A percentile compares a stretch with the other conserved stretches of the same genome.
Evolutionary conservation across 2,329 filamentous ascomycete genomes (phyloP).

Genomic region (Eutypella sp.): DNA sequence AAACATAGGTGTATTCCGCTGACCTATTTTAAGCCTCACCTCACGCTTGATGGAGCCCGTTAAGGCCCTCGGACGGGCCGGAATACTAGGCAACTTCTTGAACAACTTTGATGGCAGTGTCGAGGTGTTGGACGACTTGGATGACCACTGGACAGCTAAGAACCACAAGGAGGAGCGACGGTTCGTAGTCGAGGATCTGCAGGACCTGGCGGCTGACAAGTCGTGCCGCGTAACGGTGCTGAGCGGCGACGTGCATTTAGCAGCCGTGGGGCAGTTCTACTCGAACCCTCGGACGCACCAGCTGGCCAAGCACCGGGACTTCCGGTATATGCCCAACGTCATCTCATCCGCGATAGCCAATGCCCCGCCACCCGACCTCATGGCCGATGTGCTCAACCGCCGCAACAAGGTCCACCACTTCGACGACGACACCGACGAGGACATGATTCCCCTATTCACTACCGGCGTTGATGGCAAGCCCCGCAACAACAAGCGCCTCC

Average conservation of each 20-base stretch:
- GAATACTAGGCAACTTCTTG: conserved; percentile 72
- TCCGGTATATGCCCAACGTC: conserved; percentile 94
- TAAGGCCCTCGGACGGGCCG: conserved; percentile 80
- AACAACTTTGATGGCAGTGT: conserved; percentile 90
- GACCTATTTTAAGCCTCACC: conserved; percentile 57
- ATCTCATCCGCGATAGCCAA: conserved; percentile 94
- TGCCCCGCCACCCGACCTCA: conserved; percentile 76
- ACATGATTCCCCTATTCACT: conserved; percentile 91
- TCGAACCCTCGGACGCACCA: conserved; percentile 78
- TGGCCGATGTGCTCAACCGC: conserved; percentile 90
- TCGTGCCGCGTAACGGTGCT: conserved; percentile 88
- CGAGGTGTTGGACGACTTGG: conserved; percentile 85
- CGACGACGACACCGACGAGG: conserved; percentile 77
- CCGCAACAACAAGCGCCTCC: conserved; percentile 83
- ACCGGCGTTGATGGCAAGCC: conserved; percentile 85
- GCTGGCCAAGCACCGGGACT: conserved; percentile 82
- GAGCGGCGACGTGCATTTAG: conserved; percentile 90
- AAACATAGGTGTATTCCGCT: no score
- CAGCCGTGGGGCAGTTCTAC: conserved; percentile 90
- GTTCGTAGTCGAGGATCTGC: conserved; percentile 82
- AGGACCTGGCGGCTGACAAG: conserved; percentile 89
- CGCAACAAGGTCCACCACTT: conserved; percentile 77
- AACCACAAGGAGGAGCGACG: conserved; percentile 88
- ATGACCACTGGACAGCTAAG: conserved; percentile 97
- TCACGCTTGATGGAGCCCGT: conserved; percentile 82